Conservation (phyloP, 2,329 filamentous ascomycete species). For the Tolypocladium paradoxum region DNA sequence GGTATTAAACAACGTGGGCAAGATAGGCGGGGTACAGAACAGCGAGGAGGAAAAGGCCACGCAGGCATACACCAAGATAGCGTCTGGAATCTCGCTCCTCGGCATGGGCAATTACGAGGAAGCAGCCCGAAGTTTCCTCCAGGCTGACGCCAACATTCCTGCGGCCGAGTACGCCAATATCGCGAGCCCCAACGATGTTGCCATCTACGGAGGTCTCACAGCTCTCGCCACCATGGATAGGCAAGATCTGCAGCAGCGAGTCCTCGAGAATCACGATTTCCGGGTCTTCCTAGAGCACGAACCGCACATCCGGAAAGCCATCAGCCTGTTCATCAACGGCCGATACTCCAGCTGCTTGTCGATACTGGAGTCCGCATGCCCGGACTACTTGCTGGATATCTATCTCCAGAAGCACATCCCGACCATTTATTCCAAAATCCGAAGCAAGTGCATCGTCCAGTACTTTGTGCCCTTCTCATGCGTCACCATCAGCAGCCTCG, state of each 20-base stretch:
- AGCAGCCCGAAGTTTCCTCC: slow-evolving; percentile 63
- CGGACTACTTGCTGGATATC: slow-evolving; percentile 84
- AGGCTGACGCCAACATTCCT: slow-evolving; percentile 39
- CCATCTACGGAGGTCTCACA: slow-evolving; percentile 82
- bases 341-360: slow-evolving; percentile 79
- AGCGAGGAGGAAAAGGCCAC: slow-evolving; percentile 33
- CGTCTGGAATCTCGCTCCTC: slow-evolving; percentile 39
- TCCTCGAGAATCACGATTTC: slow-evolving; percentile 74
- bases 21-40: slow-evolving; percentile 45
- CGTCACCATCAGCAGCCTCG: slow-evolving; percentile 71
- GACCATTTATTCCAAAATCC: slow-evolving; percentile 61
- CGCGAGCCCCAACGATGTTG: slow-evolving; percentile 75
- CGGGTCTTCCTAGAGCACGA: slow-evolving; percentile 84
- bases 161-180: slow-evolving; percentile 57
- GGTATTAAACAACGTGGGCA: slow-evolving; percentile 48
- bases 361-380: slow-evolving; percentile 68
- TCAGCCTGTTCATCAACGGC: slow-evolving; percentile 79
- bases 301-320: slow-evolving; percentile 85
- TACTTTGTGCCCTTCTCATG: slow-evolving; percentile 87
- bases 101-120: slow-evolving; percentile 38
- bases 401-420: slow-evolving; percentile 68
- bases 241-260: slow-evolving; percentile 57
- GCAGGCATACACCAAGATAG: slow-evolving; percentile 40
- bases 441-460: slow-evolving; percentile 85
- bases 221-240: slow-evolving; percentile 85